These are phyloP conservation scores for Kazachstania taianensis DNA, from an alignment of 805 yeast species.

Conservation along the genomic window DNA sequence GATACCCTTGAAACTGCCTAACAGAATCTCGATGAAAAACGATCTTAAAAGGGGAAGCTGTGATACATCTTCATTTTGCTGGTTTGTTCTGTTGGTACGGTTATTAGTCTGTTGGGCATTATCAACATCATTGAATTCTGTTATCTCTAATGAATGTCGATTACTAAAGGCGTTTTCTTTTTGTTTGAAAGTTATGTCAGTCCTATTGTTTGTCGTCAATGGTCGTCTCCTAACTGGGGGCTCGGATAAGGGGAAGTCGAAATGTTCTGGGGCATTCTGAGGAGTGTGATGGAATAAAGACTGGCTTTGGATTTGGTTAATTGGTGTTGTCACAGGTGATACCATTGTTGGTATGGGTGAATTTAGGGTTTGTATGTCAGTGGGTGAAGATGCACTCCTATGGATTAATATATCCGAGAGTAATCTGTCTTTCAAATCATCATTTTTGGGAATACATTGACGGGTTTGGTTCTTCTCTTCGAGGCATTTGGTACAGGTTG, in stretches of 20 bases:
- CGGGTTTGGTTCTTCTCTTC: constrained; percentile 6
- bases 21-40: constrained; percentile 16
- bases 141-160: neutral
- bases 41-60: constrained; percentile 18
- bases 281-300: neutral
- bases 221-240: constrained; percentile 3
- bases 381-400: constrained; percentile 3
- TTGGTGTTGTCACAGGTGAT: constrained; percentile 4
- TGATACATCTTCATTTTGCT: neutral
- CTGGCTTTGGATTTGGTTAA: constrained; percentile 1
- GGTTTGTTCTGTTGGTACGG: neutral
- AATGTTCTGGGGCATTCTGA: neutral
- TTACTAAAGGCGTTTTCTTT: no score
- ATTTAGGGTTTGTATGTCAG: constrained; percentile 1
- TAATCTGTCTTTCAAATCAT: constrained; percentile 20
- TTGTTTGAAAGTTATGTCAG: neutral
- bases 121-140: neutral
- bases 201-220: neutral
- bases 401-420: constrained; percentile 19
- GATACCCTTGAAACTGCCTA: constrained; percentile 11
- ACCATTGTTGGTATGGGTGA: constrained; percentile 1
- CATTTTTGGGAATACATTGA: constrained; percentile 23
- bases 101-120: neutral
- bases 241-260: constrained; percentile 2
- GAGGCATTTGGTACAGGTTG: constrained; percentile 19